phyloP scores from a whole-genome alignment of 176 grass and related monocot species.

The Pharus latifolius region DNA sequence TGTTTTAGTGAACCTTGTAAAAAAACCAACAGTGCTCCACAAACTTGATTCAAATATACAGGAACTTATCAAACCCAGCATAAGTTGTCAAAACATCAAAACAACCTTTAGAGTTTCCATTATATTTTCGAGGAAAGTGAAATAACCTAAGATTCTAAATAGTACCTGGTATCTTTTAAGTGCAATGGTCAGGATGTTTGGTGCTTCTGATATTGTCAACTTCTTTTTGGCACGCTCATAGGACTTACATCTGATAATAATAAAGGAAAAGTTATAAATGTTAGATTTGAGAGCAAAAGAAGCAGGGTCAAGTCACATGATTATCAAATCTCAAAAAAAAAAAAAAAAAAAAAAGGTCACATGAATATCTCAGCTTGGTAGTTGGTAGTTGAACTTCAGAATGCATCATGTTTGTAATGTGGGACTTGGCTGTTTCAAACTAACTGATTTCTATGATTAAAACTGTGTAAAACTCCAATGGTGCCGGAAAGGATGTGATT shows the following conservation, averaged over 20 bases:
- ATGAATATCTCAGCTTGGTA: too few species aligned
- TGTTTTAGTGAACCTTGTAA: conserved; percentile 1
- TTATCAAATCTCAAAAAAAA: too few species aligned
- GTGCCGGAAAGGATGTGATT: too few species aligned
- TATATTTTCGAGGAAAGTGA: neutral
- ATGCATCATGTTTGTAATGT: too few species aligned
- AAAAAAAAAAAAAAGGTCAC: too few species aligned
- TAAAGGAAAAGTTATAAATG: neutral
- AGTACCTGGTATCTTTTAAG: conserved; percentile 86
- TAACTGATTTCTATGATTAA: too few species aligned
- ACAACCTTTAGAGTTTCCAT: neutral
- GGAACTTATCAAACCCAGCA: neutral
- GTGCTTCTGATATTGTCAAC: conserved; percentile 76
- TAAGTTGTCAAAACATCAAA: neutral
- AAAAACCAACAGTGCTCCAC: neutral
- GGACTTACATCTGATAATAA: conserved; percentile 60
- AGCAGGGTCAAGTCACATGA: neutral
- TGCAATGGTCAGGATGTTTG: conserved; percentile 81
- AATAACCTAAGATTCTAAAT: conserved; percentile 5
- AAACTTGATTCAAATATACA: neutral
- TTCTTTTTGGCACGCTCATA: conserved; percentile 76
- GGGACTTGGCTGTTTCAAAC: too few species aligned
- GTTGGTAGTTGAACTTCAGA: too few species aligned
- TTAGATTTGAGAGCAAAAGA: conserved; percentile 4
- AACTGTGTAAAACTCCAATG: too few species aligned